Evolutionary conservation across 2,329 filamentous ascomycete genomes (phyloP), one percentile per base, ranked within the genome.

Genomic region (Pseudocercospora cruenta): DNA sequence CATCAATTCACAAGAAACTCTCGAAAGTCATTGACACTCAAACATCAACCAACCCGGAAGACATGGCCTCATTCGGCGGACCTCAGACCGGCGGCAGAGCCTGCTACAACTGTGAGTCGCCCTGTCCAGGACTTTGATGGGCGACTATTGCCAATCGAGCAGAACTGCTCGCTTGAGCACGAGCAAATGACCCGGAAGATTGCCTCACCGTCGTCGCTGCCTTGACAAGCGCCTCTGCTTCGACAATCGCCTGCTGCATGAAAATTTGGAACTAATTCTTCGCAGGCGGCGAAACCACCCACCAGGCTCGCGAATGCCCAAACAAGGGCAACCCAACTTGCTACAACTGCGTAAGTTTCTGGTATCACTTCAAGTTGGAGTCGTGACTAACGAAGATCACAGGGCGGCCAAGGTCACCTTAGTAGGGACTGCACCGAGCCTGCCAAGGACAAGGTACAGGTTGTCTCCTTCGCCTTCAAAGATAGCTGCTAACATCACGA

Each of bases 371-470:
- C 10, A 16, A 22, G 1, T 14, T 33, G 19, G 1, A 4, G 21
- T 26, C 6, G n/a, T 58, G 4, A 58, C 55, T n/a, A 12, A 31
- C 2, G 39, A 53, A 1, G 3, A 21, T 36, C 9, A 21, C 31
- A 58, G 55, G 81, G 81, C 69, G 79, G 80, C 71, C 80, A 82
- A 75, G 82, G 82, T 65, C 82, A 83, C 72, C 73, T 83, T 67
- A 80, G 91, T 87, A 92, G 94, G 80, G 94, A 98, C 79, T 98
- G 95, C 86, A 89, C 91, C 70, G 89, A 93, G 80, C 91, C 93
- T 68, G 88, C 91, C 76, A 96, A 96, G 86, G 93, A 97, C 82
- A 93, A 88, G 79, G 83, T 86, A 59, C 88, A 87, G 82, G 3
- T 51, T 0, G 58, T 22, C n/a, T 49, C 51, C 19, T 57, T 36